Percentiles rank a stretch among this genome's conserved stretches.
phyloP scores from a whole-genome alignment of 306 rosid genomes.

The Cucumis hystrix region DNA sequence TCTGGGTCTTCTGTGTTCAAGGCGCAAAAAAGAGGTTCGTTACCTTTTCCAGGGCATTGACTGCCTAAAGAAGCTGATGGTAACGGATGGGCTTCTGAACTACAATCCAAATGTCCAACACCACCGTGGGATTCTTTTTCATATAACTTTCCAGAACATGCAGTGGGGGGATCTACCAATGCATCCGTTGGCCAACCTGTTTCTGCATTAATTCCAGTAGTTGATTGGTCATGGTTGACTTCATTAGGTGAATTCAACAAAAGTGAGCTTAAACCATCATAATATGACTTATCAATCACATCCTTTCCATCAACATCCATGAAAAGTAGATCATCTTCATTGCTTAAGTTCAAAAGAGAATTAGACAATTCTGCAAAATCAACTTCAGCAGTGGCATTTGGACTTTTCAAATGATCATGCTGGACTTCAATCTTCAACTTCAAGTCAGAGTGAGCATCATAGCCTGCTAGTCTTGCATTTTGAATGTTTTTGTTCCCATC shows the following conservation, averaged over 20 bases:
- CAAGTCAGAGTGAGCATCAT: constrained; percentile 12
- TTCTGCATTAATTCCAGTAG: constrained; percentile 21
- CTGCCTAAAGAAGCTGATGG: constrained; percentile 32
- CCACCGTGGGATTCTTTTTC: constrained; percentile 21
- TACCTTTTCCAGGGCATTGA: constrained; percentile 32
- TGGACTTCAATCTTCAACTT: constrained; percentile 17
- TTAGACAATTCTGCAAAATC: constrained; percentile 70
- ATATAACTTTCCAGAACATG: constrained; percentile 27
- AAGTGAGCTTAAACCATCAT: constrained; percentile 79
- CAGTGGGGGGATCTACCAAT: constrained; percentile 18
- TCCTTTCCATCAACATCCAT: constrained; percentile 54
- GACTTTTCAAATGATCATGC: constrained; percentile 29
- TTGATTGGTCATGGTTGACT: constrained; percentile 25
- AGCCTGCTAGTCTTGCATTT: constrained; percentile 17
- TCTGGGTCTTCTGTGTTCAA: constrained; percentile 65
- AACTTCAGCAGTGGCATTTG: constrained; percentile 34
- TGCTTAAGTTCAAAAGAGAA: constrained; percentile 61
- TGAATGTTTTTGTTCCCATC: constrained; percentile 8
- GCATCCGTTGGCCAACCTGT: constrained; percentile 21
- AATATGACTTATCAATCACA: constrained; percentile 60
- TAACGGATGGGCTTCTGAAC: constrained; percentile 25
- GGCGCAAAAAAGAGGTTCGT: constrained; percentile 39
- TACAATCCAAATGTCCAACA: constrained; percentile 20
- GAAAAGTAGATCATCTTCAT: constrained; percentile 63
- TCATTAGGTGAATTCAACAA: constrained; percentile 43